Percentiles rank a stretch among this genome's conserved stretches.
Evolutionary conservation across 805 yeast species (phyloP).

Genomic region (Saturnispora dispora): DNA sequence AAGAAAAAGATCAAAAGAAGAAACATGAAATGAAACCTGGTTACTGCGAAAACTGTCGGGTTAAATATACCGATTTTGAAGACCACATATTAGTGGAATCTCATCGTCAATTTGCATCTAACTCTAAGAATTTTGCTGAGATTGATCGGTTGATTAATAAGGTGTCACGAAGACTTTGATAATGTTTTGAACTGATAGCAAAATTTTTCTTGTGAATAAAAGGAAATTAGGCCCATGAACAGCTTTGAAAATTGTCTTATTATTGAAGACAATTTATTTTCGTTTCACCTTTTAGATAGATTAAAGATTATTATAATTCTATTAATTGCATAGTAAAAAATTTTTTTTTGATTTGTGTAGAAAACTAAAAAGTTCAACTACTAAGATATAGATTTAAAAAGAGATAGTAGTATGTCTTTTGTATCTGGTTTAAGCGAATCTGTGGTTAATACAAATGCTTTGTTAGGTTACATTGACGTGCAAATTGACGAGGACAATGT

Average conservation of each 20-base stretch:
- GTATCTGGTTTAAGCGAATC: slow-evolving; percentile 15
- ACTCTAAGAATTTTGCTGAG: slow-evolving; percentile 60
- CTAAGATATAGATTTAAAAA: neutral
- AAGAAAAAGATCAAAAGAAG: slow-evolving; percentile 11
- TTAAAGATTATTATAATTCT: neutral
- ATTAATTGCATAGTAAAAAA: neutral
- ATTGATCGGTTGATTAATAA: slow-evolving; percentile 64
- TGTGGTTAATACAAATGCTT: slow-evolving; percentile 29
- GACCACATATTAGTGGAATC: slow-evolving; percentile 61
- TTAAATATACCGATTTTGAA: slow-evolving; percentile 69
- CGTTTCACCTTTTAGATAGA: neutral
- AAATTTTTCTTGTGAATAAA: neutral
- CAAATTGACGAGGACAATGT: slow-evolving; percentile 40
- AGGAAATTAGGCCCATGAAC: neutral
- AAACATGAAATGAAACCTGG: slow-evolving; percentile 42
- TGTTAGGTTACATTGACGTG: slow-evolving; percentile 58
- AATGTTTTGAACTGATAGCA: neutral
- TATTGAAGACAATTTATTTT: neutral
- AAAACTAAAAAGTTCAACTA: neutral
- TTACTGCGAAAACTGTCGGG: slow-evolving; percentile 89
- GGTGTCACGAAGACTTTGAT: slow-evolving; percentile 23
- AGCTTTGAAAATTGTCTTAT: neutral
- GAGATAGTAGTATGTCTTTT: slow-evolving; percentile 7
- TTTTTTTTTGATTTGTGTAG: too few species aligned
- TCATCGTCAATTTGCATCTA: slow-evolving; percentile 72